phyloP scores from a whole-genome alignment of 257 asterid genomes.

The Oldenlandia corymbosa region DNA sequence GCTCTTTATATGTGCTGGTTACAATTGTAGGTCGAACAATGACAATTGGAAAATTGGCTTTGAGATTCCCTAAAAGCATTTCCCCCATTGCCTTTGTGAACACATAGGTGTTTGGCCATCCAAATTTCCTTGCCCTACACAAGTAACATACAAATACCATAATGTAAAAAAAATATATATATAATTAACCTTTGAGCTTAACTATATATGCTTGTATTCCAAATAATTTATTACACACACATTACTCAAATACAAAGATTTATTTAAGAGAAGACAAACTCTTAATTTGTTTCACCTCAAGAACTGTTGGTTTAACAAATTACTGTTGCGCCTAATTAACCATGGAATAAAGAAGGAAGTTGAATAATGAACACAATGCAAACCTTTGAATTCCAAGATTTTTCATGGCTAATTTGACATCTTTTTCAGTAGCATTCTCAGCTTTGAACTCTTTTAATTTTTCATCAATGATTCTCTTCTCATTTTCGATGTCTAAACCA shows the following conservation, averaged over 20 bases:
- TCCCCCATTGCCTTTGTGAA: constrained; percentile 89
- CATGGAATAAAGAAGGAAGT: too few relatives aligned
- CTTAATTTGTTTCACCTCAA: too few relatives aligned
- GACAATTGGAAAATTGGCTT: constrained; percentile 41
- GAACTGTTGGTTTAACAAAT: too few relatives aligned
- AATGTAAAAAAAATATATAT: too few relatives aligned
- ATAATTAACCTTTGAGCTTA: too few relatives aligned
- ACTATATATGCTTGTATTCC: too few relatives aligned
- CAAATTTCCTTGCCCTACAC: constrained; percentile 64
- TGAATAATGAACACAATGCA: not conserved
- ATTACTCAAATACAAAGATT: too few relatives aligned
- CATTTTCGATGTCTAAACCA: constrained; percentile 32
- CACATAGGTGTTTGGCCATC: constrained; percentile 87
- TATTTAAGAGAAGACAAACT: too few relatives aligned
- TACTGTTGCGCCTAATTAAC: too few relatives aligned
- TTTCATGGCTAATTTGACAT: constrained; percentile 28
- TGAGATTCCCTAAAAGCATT: constrained; percentile 47
- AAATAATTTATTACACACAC: too few relatives aligned
- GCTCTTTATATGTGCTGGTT: constrained; percentile 68
- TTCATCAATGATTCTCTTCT: constrained; percentile 28
- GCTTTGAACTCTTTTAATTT: constrained; percentile 22
- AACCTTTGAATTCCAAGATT: constrained; percentile 41
- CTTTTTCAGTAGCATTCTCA: constrained; percentile 17
- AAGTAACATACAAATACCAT: too few relatives aligned
- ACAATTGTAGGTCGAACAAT: constrained; percentile 70